Percentiles rank a stretch among this genome's conserved stretches.
These are phyloP conservation scores for Davidsoniella eucalypti DNA, from an alignment of 2,329 filamentous ascomycete species.

Conservation along the genomic window DNA sequence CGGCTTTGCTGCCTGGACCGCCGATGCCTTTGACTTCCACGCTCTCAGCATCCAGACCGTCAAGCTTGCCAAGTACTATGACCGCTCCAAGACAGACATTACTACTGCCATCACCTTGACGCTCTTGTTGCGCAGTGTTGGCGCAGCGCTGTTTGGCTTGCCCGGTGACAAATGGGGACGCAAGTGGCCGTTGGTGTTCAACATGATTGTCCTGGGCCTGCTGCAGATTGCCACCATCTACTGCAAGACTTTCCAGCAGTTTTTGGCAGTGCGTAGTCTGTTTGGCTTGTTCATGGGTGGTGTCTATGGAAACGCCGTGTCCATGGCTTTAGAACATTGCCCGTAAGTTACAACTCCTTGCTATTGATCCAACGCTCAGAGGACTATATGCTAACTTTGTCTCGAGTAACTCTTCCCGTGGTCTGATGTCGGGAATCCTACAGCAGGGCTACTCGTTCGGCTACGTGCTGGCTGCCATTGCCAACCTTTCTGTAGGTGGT, in stretches of 20 bases:
- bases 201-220: constrained; percentile 55
- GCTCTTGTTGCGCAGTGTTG: constrained; percentile 56
- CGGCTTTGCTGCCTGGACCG: constrained; percentile 60
- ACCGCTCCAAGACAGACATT: constrained; percentile 44
- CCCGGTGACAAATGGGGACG: constrained; percentile 65
- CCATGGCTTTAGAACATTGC: constrained; percentile 62
- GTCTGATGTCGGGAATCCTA: constrained; percentile 58
- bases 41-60: constrained; percentile 62
- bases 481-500: constrained; percentile 57
- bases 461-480: constrained; percentile 62
- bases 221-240: constrained; percentile 66
- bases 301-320: constrained; percentile 61
- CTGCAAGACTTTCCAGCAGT: constrained; percentile 51
- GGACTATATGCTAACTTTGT: constrained; percentile 13
- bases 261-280: constrained; percentile 53
- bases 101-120: constrained; percentile 62
- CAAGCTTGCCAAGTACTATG: constrained; percentile 43
- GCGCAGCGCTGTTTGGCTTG: constrained; percentile 60
- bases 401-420: constrained; percentile 42
- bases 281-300: constrained; percentile 76
- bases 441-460: constrained; percentile 70
- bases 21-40: constrained; percentile 74
- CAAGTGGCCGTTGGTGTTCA: constrained; percentile 70
- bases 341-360: constrained; percentile 33
- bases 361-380: neutral